Percentiles rank a stretch among this genome's conserved stretches.
These are phyloP conservation scores for Benincasa hispida DNA, from an alignment of 306 rosid genomes.

Conservation along the genomic window DNA sequence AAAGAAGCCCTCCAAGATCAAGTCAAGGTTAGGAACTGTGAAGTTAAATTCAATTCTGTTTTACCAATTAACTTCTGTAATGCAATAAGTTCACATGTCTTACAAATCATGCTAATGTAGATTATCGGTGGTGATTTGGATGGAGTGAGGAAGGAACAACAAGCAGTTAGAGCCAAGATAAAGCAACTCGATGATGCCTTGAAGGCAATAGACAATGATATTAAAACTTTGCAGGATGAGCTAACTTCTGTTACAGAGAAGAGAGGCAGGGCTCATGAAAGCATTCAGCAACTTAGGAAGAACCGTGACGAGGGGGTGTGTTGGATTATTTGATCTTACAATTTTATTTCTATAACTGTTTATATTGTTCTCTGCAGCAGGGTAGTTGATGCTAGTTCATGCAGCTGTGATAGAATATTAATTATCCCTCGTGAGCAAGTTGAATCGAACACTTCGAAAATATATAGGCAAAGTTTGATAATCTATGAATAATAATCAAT, in stretches of 20 bases:
- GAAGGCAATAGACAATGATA: conserved; percentile 42
- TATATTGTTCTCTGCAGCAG: background rate
- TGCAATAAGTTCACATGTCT: background rate
- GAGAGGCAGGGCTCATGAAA: conserved; percentile 57
- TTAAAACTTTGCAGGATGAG: conserved; percentile 55
- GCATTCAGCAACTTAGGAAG: conserved; percentile 50
- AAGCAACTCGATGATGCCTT: conserved; percentile 63
- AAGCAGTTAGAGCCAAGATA: conserved; percentile 60
- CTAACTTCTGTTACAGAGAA: conserved; percentile 43
- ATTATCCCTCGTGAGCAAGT: background rate
- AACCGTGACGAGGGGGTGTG: conserved; percentile 75
- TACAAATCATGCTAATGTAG: conserved; percentile 28
- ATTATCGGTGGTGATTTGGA: conserved; percentile 76
- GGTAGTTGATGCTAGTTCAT: background rate
- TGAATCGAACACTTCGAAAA: background rate
- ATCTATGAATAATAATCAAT: background rate
- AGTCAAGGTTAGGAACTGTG: conserved; percentile 54
- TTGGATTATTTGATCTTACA: background rate
- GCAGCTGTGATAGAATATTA: background rate
- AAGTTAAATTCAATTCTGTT: conserved; percentile 10
- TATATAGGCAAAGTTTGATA: background rate
- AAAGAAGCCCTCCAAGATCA: conserved; percentile 70
- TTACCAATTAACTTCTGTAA: background rate
- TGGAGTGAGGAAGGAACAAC: conserved; percentile 87
- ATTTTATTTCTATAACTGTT: background rate